Base-by-base conservation (phyloP, 192 early-diverging fungal genomes). In the Podila epicladia region DNA sequence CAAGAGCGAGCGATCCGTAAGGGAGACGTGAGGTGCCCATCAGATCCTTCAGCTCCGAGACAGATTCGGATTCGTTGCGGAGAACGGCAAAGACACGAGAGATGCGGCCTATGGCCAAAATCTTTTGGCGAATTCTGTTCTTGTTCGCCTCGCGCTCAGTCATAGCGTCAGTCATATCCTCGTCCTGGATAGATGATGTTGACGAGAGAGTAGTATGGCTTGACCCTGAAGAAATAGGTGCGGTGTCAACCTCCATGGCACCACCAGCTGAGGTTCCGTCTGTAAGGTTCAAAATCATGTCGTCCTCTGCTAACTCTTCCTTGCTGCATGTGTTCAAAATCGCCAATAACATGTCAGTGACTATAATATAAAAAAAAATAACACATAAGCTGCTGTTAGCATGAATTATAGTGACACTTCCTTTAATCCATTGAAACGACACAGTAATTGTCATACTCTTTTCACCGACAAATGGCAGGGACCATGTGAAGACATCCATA, bases 401-500 rank as follows among this genome's bases (percentile, higher is more conserved):
- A 28, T 65, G 8, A 8, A 50, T 0, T 28, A 9, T 3, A 17
- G 38, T 15, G 4, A 45, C 1, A 22, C 51, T 2, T n/a, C 33
- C 4, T n/a, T 51, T 59, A 62, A 66, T 62, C 9, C 13, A 26
- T 4, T 22, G 1, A 41, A 58, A 31, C 35, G 6, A 35, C 20
- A 0, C 4, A 3, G 19, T 5, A 24, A 8, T 50, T 24, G 28
- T 69, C 86, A 74, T 83, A 96, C 95, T 95, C 75, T 99, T 99
- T 87, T 99, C 97, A 32, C 97, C 96, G 24, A 99, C 95, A 87
- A 99, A 99, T 8, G 97, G 97, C 68, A 99, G 83, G 33, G 94
- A 95, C 97, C 97, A 99, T 24, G 95, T 95, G 75, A 99, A 98
- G 7, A 97, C 97, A 74, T 99, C 97, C 96, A 99, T 97, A 72